These are phyloP conservation scores for Waltergamsia citrina DNA, from an alignment of 2,329 filamentous ascomycete species.

Conservation along the genomic window DNA sequence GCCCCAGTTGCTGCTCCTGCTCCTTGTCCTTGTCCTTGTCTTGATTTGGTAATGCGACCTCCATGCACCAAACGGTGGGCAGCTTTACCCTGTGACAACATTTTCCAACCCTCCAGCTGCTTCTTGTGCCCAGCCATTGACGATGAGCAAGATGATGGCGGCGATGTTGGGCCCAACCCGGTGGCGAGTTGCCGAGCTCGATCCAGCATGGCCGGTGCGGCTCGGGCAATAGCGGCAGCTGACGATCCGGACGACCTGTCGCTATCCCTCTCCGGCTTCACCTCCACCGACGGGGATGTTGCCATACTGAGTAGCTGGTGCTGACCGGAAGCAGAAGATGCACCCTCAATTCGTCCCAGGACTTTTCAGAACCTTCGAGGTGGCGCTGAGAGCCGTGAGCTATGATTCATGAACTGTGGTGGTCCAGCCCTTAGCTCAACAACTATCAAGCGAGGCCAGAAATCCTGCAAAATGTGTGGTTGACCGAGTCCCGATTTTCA, in stretches of 20 bases:
- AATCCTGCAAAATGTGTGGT: too few relatives aligned
- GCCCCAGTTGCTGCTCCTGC: too few relatives aligned
- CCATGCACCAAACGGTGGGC: constrained; percentile 7
- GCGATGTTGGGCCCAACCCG: background rate
- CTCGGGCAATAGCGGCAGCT: background rate
- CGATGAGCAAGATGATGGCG: constrained; percentile 9
- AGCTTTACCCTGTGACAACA: background rate
- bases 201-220: constrained; percentile 10
- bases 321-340: too few relatives aligned
- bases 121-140: constrained; percentile 1
- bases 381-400: too few relatives aligned
- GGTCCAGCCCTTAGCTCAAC: too few relatives aligned
- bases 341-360: too few relatives aligned
- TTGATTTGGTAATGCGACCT: constrained; percentile 15
- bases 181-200: constrained; percentile 13
- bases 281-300: too few relatives aligned
- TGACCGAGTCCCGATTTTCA: too few relatives aligned
- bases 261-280: background rate
- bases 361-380: too few relatives aligned
- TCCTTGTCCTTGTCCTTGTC: constrained; percentile 10
- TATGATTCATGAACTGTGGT: too few relatives aligned
- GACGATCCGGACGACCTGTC: background rate
- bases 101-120: background rate
- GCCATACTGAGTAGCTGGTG: too few relatives aligned
- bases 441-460: too few relatives aligned